These are phyloP conservation scores for Bipolaris victoriae DNA, from an alignment of 2,329 filamentous ascomycete species.

Conservation along the genomic window DNA sequence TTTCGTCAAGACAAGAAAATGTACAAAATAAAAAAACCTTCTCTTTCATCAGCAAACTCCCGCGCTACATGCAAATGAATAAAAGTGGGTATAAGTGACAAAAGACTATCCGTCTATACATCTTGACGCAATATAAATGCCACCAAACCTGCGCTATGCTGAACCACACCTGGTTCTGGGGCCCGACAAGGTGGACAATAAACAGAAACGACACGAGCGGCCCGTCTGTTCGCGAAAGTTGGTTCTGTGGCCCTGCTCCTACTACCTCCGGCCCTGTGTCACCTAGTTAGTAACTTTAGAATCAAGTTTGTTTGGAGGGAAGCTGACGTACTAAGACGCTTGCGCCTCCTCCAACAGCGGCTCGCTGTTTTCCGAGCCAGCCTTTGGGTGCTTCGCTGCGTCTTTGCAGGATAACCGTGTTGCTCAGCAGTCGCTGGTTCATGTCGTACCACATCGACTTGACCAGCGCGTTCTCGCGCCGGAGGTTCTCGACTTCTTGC, in stretches of 20 bases:
- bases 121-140: constrained; percentile 20
- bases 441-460: constrained; percentile 87
- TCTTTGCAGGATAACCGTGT: constrained; percentile 78
- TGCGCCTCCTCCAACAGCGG: constrained; percentile 46
- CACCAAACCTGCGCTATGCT: constrained; percentile 20
- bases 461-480: constrained; percentile 79
- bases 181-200: constrained; percentile 13
- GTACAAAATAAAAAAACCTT: not conserved
- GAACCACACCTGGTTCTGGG: constrained; percentile 16
- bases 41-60: constrained; percentile 1
- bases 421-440: constrained; percentile 78
- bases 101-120: constrained; percentile 18
- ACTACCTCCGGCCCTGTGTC: constrained; percentile 13
- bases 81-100: constrained; percentile 22
- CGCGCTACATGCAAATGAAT: constrained; percentile 14
- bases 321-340: constrained; percentile 28
- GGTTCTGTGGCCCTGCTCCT: not conserved
- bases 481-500: constrained; percentile 68
- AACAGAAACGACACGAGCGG: constrained; percentile 16
- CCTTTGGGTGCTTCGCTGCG: constrained; percentile 76
- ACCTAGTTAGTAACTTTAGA: constrained; percentile 1
- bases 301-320: not conserved
- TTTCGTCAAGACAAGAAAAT: too few species aligned
- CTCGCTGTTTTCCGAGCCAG: constrained; percentile 83
- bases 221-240: constrained; percentile 2